phyloP scores from a whole-genome alignment of 2,329 filamentous ascomycete species.

The Claviceps monticola region DNA sequence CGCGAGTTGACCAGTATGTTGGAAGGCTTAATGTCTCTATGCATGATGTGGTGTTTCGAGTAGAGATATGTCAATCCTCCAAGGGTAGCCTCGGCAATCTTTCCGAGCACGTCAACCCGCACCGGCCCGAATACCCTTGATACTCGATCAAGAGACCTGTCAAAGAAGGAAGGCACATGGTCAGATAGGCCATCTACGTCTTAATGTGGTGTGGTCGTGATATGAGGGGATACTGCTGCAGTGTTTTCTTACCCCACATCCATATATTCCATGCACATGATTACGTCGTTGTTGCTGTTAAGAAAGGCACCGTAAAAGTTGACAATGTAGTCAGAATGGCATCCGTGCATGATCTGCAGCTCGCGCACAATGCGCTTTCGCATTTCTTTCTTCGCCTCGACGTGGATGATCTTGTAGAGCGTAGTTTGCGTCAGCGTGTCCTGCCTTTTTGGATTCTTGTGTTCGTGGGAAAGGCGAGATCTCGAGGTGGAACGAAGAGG shows the following conservation, averaged over 20 bases:
- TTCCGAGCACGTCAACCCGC: slow-evolving; percentile 89
- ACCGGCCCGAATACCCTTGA: slow-evolving; percentile 92
- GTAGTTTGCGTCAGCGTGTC: slow-evolving; percentile 6
- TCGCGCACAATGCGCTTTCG: slow-evolving; percentile 94
- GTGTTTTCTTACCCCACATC: slow-evolving; percentile 70
- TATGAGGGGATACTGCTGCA: background rate
- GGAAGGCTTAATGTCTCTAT: slow-evolving; percentile 95
- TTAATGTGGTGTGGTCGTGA: background rate
- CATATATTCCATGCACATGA: slow-evolving; percentile 99
- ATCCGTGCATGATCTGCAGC: slow-evolving; percentile 96
- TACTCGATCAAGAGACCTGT: slow-evolving; percentile 79
- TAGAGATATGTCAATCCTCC: slow-evolving; percentile 93
- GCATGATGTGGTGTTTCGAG: slow-evolving; percentile 93
- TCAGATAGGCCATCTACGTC: background rate
- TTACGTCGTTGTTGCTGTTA: slow-evolving; percentile 92
- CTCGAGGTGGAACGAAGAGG: background rate
- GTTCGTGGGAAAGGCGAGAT: background rate
- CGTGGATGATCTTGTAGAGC: slow-evolving; percentile 68
- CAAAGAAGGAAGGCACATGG: background rate
- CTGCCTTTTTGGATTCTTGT: background rate
- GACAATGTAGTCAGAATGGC: slow-evolving; percentile 92
- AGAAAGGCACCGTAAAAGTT: slow-evolving; percentile 96
- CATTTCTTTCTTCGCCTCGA: slow-evolving; percentile 95
- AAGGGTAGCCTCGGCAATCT: slow-evolving; percentile 91
- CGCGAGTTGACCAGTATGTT: slow-evolving; percentile 94